Evolutionary conservation across 306 rosid species (phyloP).

Genomic region (Potentilla sterilis): DNA sequence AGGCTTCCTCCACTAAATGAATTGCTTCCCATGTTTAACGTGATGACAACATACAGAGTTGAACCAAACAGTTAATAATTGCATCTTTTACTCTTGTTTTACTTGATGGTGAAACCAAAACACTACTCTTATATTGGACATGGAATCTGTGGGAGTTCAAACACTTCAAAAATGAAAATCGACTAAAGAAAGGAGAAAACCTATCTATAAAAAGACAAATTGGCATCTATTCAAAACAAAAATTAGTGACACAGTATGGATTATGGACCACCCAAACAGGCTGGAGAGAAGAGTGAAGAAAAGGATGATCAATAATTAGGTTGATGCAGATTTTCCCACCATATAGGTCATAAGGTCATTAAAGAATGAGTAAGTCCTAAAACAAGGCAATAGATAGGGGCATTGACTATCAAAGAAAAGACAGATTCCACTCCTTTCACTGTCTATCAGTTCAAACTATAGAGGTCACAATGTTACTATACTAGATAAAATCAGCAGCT

Average conservation of each 20-base stretch:
- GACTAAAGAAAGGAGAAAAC: not conserved
- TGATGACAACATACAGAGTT: not conserved
- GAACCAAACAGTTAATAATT: not conserved
- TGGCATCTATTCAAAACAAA: not conserved
- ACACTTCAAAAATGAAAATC: not conserved
- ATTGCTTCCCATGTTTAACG: not conserved
- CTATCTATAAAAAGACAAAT: not conserved
- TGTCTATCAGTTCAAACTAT: not conserved
- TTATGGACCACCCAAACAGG: not conserved
- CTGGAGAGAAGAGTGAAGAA: not conserved
- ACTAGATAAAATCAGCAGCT: not conserved
- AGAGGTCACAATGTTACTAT: not conserved
- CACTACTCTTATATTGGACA: not conserved
- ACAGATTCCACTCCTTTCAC: not conserved
- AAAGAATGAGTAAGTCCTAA: not conserved
- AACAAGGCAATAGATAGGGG: not conserved
- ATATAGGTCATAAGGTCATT: not conserved
- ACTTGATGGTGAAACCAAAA: not conserved
- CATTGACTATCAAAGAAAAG: not conserved
- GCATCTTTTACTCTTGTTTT: not conserved
- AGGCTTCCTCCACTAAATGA: not conserved
- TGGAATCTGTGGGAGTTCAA: not conserved
- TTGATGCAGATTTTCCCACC: not conserved
- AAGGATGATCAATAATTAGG: not conserved
- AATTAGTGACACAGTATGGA: not conserved